Base-by-base conservation (phyloP, 768 basidiomycete genomes). In the Lactarius evosmus region DNA sequence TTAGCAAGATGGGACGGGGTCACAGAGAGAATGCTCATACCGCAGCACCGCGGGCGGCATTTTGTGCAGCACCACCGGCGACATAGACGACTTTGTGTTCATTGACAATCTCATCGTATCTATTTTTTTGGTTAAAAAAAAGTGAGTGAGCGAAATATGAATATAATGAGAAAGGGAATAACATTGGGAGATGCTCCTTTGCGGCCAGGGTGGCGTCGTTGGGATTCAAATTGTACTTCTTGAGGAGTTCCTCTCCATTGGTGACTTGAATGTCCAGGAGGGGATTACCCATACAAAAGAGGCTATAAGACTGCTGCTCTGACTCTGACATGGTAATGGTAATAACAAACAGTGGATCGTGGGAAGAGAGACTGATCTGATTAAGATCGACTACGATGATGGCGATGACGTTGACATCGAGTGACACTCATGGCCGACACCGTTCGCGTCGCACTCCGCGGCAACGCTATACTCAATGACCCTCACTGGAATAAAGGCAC, bases 171-270 rank as follows among this genome's bases (percentile, higher is more conserved):
- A 19, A n/a, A 62, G 54, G 32, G 41, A 38, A 72, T 69, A 69
- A 96, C 95, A 98, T 86, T n/a, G 86, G 81, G 61, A 81, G 77
- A 69, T 98, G 96, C 76, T 93, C 90, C 64, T 88, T 89, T 68
- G 88, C 89, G 2, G 95, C 96, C 61, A 99, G 83, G 75, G 98
- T 95, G 52, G 97, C 96, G 75, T 99, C 92, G 79, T 99, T 95
- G 59, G 94, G 81, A 73, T 93, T 92, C 71, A 99, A 84, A 63
- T 77, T 83, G 73, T 98, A 99, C 76, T 97, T 98, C 71, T 88
- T 79, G 61, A 98, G 80, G 46, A 98, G 82, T 34, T 80, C 80
- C 73, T 95, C 93, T 56, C 91, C 93, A 66, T 92, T 82, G 66
- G 78, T 85, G 72, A 96, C 93, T 78, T 96, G 95, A 79, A 99